These are phyloP conservation scores for Pichia sp. DNA, from an alignment of 1,139 yeast species.

Conservation along the genomic window DNA sequence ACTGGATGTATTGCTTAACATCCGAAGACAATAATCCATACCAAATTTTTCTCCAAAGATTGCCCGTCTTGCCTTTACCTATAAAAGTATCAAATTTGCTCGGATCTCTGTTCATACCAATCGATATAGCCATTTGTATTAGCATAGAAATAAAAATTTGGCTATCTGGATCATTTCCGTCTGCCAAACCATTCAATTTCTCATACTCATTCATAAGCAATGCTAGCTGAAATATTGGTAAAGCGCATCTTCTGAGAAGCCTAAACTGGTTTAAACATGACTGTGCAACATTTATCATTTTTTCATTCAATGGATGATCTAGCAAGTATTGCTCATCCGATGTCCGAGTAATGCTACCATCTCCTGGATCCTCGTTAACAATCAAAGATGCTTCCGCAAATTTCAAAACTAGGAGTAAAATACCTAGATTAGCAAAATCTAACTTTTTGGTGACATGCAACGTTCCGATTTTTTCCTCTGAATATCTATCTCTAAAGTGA, in stretches of 20 bases:
- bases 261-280: slow-evolving; percentile 51
- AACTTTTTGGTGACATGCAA: slow-evolving; percentile 37
- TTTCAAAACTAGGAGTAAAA: slow-evolving; percentile 40
- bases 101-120: slow-evolving; percentile 55
- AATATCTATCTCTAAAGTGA: slow-evolving; percentile 14
- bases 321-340: slow-evolving; percentile 41
- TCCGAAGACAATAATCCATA: slow-evolving; percentile 40
- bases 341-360: slow-evolving; percentile 25
- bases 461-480: slow-evolving; percentile 22
- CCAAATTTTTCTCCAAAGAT: slow-evolving; percentile 53
- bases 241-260: slow-evolving; percentile 43
- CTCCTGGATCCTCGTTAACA: slow-evolving; percentile 31
- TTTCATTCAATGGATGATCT: slow-evolving; percentile 45
- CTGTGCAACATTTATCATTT: slow-evolving; percentile 46
- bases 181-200: slow-evolving; percentile 41
- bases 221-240: slow-evolving; percentile 49
- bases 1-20: slow-evolving; percentile 34
- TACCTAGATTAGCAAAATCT: slow-evolving; percentile 47
- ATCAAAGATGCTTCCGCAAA: slow-evolving; percentile 39
- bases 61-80: slow-evolving; percentile 29
- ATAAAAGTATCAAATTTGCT: slow-evolving; percentile 29
- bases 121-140: slow-evolving; percentile 44
- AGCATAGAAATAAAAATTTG: slow-evolving; percentile 44
- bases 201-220: slow-evolving; percentile 44
- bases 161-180: slow-evolving; percentile 37